phyloP scores from a whole-genome alignment of 2,329 filamentous ascomycete species.

The Chlorencoelia australis region DNA sequence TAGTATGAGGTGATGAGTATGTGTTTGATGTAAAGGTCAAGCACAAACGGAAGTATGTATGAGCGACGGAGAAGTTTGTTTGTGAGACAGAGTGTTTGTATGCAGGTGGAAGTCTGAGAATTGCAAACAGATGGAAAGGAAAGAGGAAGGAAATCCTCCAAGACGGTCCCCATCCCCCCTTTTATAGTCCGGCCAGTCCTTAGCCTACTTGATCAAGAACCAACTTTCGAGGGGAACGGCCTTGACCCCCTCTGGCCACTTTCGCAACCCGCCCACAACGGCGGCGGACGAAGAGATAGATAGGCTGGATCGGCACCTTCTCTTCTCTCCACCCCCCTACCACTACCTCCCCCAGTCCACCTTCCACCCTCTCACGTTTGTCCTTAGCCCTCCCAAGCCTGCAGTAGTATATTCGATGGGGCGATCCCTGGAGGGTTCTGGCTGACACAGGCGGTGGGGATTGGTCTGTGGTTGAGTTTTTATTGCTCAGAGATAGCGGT shows the following conservation, averaged over 20 bases:
- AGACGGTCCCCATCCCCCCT: conserved; percentile 41
- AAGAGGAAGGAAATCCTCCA: conserved; percentile 39
- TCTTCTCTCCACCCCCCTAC: conserved; percentile 14
- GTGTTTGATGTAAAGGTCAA: conserved; percentile 17
- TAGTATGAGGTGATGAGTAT: conserved; percentile 13
- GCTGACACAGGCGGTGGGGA: conserved; percentile 21
- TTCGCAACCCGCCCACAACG: conserved; percentile 13
- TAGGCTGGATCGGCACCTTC: conserved; percentile 21
- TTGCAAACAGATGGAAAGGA: conserved; percentile 34
- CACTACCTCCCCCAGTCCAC: conserved; percentile 14
- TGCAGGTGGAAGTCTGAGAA: conserved; percentile 12
- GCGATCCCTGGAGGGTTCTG: conserved; percentile 21
- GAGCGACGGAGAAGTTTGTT: conserved; percentile 19
- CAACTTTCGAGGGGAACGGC: conserved; percentile 23
- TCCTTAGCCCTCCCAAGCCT: conserved; percentile 17
- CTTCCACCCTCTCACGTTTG: conserved; percentile 22
- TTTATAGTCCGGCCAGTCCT: conserved; percentile 51
- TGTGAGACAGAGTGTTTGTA: conserved; percentile 11
- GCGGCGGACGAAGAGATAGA: conserved; percentile 27
- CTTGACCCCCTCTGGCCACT: conserved; percentile 23
- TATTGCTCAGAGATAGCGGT: conserved; percentile 28
- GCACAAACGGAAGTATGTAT: conserved; percentile 16
- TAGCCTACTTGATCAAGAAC: conserved; percentile 14
- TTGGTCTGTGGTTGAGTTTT: conserved; percentile 21
- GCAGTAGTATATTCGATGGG: conserved; percentile 22